Evolutionary conservation across 306 rosid species (phyloP).

Genomic region (barrel medic (Medicago truncatula)): DNA sequence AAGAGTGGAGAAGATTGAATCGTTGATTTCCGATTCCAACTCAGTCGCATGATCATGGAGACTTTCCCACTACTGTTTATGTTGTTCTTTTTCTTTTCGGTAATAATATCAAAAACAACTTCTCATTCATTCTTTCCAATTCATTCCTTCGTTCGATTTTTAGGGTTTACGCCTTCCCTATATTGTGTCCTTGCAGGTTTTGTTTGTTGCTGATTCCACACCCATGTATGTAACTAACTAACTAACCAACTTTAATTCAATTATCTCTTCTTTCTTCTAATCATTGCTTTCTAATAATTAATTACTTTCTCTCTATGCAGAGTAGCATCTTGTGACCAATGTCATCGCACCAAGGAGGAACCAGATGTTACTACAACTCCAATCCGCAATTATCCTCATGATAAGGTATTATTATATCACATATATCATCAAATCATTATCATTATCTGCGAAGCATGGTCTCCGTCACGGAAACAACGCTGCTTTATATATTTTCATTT

Average conservation of each 20-base stretch:
- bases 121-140: too few relatives aligned
- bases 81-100: too few relatives aligned
- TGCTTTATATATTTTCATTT: too few relatives aligned
- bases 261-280: constrained; percentile 12
- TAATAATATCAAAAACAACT: too few relatives aligned
- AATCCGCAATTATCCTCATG: constrained; percentile 55
- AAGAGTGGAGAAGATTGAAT: too few relatives aligned
- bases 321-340: constrained; percentile 53
- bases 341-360: constrained; percentile 59
- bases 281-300: constrained; percentile 1
- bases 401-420: constrained; percentile 67
- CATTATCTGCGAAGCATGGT: not conserved
- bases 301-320: constrained; percentile 23
- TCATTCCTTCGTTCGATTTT: not conserved
- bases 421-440: constrained; percentile 29
- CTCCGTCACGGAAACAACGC: too few relatives aligned
- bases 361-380: constrained; percentile 48
- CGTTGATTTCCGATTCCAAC: too few relatives aligned
- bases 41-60: too few relatives aligned
- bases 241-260: not conserved
- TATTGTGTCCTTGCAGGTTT: constrained; percentile 49
- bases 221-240: constrained; percentile 49
- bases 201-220: constrained; percentile 45
- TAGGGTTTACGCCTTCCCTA: constrained; percentile 3
- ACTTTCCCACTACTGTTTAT: too few relatives aligned